Percentiles rank a stretch among this genome's conserved stretches.
Evolutionary conservation across 1,284 basidiomycete species (phyloP).

Genomic region (Ceratobasidium sp.): DNA sequence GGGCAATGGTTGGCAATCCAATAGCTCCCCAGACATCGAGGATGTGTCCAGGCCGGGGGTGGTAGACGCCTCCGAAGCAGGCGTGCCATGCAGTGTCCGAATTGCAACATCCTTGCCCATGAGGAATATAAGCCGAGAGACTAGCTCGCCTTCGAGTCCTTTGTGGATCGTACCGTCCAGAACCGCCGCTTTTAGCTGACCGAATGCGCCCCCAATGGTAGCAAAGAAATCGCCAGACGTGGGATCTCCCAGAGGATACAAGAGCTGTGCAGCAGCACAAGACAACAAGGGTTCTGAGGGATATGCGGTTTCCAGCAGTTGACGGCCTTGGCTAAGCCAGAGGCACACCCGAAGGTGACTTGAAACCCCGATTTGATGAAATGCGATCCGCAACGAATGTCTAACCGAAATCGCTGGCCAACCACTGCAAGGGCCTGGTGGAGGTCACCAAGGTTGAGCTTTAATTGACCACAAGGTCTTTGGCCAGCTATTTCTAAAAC

Average conservation of each 20-base stretch:
- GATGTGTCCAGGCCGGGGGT: no score
- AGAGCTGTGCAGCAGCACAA: conserved; percentile 6
- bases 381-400: background rate
- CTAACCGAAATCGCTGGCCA: conserved; percentile 22
- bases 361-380: background rate
- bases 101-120: background rate
- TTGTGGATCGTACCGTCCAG: background rate
- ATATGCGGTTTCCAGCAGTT: background rate
- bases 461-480: background rate
- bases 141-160: conserved; percentile 6
- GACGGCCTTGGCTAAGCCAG: background rate
- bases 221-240: background rate
- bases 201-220: background rate
- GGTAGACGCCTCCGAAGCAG: background rate
- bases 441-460: background rate
- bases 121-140: conserved; percentile 7
- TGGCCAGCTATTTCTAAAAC: background rate
- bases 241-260: background rate
- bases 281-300: conserved; percentile 29
- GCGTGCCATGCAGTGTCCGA: background rate
- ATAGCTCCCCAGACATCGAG: background rate
- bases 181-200: background rate
- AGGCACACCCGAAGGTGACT: conserved; percentile 3
- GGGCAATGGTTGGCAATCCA: background rate
- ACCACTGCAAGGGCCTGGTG: conserved; percentile 9